Base-by-base conservation (phyloP, 106 monocot species). In the Acanthochlamys bracteata region DNA sequence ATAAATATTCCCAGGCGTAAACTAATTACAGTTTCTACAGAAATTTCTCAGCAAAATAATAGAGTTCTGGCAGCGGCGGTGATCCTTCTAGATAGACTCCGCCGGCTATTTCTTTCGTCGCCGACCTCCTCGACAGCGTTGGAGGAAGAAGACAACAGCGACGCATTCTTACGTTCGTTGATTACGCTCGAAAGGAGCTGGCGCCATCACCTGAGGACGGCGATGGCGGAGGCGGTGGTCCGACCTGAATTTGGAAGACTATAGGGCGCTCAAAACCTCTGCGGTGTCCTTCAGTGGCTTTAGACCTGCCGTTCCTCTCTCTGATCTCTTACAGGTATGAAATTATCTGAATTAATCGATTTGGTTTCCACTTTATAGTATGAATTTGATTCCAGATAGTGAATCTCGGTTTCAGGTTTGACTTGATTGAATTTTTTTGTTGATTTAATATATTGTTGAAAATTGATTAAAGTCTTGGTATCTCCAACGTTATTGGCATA, bases 281-380 rank as follows among this genome's bases (percentile, higher is more conserved):
- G 33, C 74, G n/a, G 80, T 85, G 0, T 98, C 83, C 63, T 81
- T 92, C 55, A 98, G 98, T 60, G 92, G 98, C 20, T 88, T 98
- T 73, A 98, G 88, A 20, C 24, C 88, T 8, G 98, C 79, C 24
- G 92, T 98, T 53, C 81, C 92, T 41, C 86, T 98, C 57, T 92
- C 92, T 40, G 98, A 92, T 67, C 85, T 98, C 51, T 98, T 85
- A 61, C 91, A 89, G 83, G 92, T 82, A 45, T 54, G n/a, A 20
- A 52, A 65, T 60, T 27, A 11, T 17, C 59, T 4, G 4, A 14
- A 49, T 49, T 49, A 49, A 9, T 49, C 2, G 49, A 49, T 49
- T 45, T 49, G 49, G 1, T 49, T 33, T 33, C 1, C 33, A 1
- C 6, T 33, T 33, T 33, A 33, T 33, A 3, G 4, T 33, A 3